Percentiles rank a stretch among this genome's conserved stretches.
Conservation (phyloP, 495 filamentous ascomycete species). For the Xylaria venustula region DNA sequence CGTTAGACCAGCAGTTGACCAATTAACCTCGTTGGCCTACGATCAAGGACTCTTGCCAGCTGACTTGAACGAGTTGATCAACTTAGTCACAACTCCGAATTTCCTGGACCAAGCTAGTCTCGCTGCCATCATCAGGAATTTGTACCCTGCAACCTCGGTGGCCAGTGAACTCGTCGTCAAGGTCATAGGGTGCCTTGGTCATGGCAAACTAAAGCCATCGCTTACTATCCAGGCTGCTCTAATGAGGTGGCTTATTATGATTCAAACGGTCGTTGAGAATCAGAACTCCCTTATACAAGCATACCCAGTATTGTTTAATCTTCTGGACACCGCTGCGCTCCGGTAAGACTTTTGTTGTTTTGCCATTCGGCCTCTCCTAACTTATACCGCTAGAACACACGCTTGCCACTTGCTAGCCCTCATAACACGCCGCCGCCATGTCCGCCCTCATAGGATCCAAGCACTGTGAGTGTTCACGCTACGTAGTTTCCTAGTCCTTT, state of each 20-base stretch:
- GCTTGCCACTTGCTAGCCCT: slow-evolving; percentile 82
- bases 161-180: slow-evolving; percentile 60
- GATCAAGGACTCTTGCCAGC: slow-evolving; percentile 62
- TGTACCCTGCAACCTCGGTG: slow-evolving; percentile 70
- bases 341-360: slow-evolving; percentile 44
- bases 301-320: slow-evolving; percentile 78
- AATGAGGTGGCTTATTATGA: slow-evolving; percentile 77
- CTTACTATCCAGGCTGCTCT: slow-evolving; percentile 65
- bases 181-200: slow-evolving; percentile 72
- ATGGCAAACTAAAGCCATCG: slow-evolving; percentile 74
- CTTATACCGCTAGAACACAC: slow-evolving; percentile 43
- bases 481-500: background rate
- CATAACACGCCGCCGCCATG: slow-evolving; percentile 82
- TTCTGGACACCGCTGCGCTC: slow-evolving; percentile 77
- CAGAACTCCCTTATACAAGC: slow-evolving; percentile 61
- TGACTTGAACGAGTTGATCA: slow-evolving; percentile 61
- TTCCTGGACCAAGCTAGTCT: slow-evolving; percentile 74
- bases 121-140: slow-evolving; percentile 63
- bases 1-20: slow-evolving; percentile 49
- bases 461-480: slow-evolving; percentile 58
- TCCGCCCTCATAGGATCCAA: slow-evolving; percentile 82
- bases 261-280: slow-evolving; percentile 72
- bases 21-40: slow-evolving; percentile 52
- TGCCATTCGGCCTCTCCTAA: background rate
- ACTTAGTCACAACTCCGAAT: slow-evolving; percentile 63